Conservation (phyloP, 2,329 filamentous ascomycete genomes). For the Xylaria sp. region DNA sequence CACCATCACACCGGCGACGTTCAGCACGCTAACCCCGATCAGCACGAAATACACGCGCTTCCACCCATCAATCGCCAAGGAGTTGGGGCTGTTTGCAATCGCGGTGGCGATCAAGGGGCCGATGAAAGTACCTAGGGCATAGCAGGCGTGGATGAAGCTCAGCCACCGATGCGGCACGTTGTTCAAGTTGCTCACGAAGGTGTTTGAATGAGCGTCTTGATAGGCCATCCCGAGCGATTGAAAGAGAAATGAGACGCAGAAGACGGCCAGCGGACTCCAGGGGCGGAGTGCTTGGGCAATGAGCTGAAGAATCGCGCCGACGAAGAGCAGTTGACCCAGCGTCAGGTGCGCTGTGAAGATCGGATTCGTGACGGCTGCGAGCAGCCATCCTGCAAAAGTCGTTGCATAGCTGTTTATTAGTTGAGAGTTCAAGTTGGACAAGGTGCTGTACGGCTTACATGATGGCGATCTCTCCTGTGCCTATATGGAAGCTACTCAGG, state of each 20-base stretch:
- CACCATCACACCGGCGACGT: constrained; percentile 58
- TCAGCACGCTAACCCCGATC: constrained; percentile 62
- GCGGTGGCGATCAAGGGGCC: constrained; percentile 66
- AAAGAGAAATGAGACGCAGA: constrained; percentile 67
- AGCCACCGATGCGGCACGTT: constrained; percentile 68
- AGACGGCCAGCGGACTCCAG: constrained; percentile 68
- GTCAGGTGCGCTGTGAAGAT: constrained; percentile 63
- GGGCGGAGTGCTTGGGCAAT: constrained; percentile 64
- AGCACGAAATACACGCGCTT: constrained; percentile 67
- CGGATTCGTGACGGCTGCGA: constrained; percentile 67
- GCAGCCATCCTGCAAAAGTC: constrained; percentile 69
- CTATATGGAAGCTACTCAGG: constrained; percentile 62
- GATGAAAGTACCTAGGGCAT: constrained; percentile 66
- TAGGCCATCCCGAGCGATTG: constrained; percentile 70
- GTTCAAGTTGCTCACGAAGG: constrained; percentile 65
- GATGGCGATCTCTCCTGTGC: constrained; percentile 48
- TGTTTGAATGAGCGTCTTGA: constrained; percentile 72
- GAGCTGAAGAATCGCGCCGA: constrained; percentile 67
- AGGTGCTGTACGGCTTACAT: constrained; percentile 39
- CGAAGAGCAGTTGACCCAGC: constrained; percentile 65
- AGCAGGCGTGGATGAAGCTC: constrained; percentile 73
- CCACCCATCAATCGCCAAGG: constrained; percentile 55
- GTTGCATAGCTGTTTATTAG: constrained; percentile 59
- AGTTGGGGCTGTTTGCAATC: constrained; percentile 54
- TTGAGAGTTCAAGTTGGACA: not conserved